Base-by-base conservation (phyloP, 257 asterid species). In the Solanum dulcamara region DNA sequence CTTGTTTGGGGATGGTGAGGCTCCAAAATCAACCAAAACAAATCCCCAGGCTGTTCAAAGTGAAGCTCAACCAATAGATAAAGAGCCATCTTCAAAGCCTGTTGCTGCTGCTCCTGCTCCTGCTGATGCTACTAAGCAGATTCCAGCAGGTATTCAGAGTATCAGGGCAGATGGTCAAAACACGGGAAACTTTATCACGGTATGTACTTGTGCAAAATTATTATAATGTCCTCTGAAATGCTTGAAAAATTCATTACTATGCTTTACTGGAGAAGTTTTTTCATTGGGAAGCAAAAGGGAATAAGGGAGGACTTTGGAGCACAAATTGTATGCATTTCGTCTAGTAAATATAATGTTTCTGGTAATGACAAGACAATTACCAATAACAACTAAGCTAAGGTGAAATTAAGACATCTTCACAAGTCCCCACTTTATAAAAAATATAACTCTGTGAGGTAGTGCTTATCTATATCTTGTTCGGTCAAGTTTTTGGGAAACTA, bases 1-100 rank as follows among this genome's bases (percentile, higher is more conserved):
- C 83, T 77, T 77, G 26, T 77, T 77, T 77, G 83, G 83, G 83
- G 55, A 30, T 46, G 62, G 40, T 46, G 83, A 77, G 83, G 83
- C 83, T 46, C 83, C 62, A 17, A 46, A 10, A 50, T 28, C 83
- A 46, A 46, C 83, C 26, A 44, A 50, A 75, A 26, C 57, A 8
- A 77, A 26, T 32, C 9, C 42, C 15, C 62, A 26, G 83, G 28
- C 17, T 28, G 62, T 77, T 77, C 83, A 15, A 77, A 77, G 83
- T 77, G 83, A 77, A 77, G 62, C 62, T 15, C 83, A 77, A 42
- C 28, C 62, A 50, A 77, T 77, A 77, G 46, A 46, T 77, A 1
- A 77, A 28, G 83, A 77, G 62, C 38, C 81, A 75, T 75, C 81
- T 42, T 10, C 81, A 44, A 75, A 75, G 24, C 42, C 24, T 77